A percentile compares a stretch with the other conserved stretches of the same genome.
phyloP scores from a whole-genome alignment of 768 basidiomycete species.

The Xanthoconium purpureum region DNA sequence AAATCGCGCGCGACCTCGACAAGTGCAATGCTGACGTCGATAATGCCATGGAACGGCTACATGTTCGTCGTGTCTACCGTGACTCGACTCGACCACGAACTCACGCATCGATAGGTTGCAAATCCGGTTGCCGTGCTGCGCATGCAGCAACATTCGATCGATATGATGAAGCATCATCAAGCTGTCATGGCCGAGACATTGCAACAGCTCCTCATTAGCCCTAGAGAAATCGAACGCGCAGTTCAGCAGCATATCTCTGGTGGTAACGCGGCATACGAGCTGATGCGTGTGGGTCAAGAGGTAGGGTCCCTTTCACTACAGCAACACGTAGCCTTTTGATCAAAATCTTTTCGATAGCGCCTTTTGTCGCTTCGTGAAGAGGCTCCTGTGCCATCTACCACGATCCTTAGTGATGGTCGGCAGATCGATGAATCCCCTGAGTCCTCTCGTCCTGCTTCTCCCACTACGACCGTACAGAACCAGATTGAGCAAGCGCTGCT shows the following conservation, averaged over 20 bases:
- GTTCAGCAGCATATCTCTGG: constrained; percentile 40
- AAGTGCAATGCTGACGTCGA: constrained; percentile 43
- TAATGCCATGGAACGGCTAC: constrained; percentile 40
- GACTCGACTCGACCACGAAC: neutral
- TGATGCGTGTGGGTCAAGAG: constrained; percentile 55
- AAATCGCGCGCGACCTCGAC: constrained; percentile 47
- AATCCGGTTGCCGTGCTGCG: constrained; percentile 23
- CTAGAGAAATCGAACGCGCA: constrained; percentile 37
- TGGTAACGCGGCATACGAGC: constrained; percentile 38
- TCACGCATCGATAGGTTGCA: constrained; percentile 17
- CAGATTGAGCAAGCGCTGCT: constrained; percentile 46
- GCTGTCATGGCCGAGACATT: constrained; percentile 39
- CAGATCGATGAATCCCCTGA: constrained; percentile 23
- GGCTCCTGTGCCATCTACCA: neutral
- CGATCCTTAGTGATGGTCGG: constrained; percentile 19
- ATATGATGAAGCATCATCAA: constrained; percentile 27
- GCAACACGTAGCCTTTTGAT: neutral
- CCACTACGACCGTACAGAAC: constrained; percentile 27
- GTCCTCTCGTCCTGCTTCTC: constrained; percentile 22
- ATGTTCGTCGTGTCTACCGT: constrained; percentile 31
- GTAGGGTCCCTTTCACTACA: constrained; percentile 24
- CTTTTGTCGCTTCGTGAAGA: constrained; percentile 15
- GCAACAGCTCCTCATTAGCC: constrained; percentile 37
- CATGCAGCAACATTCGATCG: constrained; percentile 30
- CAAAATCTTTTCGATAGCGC: constrained; percentile 15